These are phyloP conservation scores for Pholiota microspora DNA, from an alignment of 768 basidiomycete genomes.

Conservation along the genomic window DNA sequence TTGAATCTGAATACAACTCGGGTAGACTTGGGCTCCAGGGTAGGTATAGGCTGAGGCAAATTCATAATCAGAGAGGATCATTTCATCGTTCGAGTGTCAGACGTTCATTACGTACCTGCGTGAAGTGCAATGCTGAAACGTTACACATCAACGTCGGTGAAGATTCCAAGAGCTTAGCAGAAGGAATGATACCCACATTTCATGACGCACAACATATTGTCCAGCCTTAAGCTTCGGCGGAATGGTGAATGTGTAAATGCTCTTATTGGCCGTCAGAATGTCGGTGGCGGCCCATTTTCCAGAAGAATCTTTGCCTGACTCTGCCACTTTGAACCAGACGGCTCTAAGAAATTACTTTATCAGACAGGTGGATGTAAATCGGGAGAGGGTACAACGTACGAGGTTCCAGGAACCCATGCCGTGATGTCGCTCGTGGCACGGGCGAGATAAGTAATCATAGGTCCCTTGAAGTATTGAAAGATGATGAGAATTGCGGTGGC, in stretches of 20 bases:
- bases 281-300: constrained; percentile 46
- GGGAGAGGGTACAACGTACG: constrained; percentile 22
- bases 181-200: constrained; percentile 31
- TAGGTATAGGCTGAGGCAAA: constrained; percentile 30
- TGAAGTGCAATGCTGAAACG: constrained; percentile 40
- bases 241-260: constrained; percentile 45
- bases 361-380: background rate
- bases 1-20: constrained; percentile 44
- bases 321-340: constrained; percentile 53
- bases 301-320: constrained; percentile 40
- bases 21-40: constrained; percentile 44
- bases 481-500: background rate
- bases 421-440: constrained; percentile 43
- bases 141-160: background rate
- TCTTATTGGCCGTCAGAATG: constrained; percentile 34
- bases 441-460: constrained; percentile 46
- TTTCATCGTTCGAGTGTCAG: background rate
- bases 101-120: constrained; percentile 20
- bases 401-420: constrained; percentile 38
- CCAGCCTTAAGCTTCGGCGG: constrained; percentile 43
- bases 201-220: constrained; percentile 49
- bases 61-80: background rate
- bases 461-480: constrained; percentile 25
- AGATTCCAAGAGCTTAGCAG: background rate
- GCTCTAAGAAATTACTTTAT: constrained; percentile 27